Conservation (phyloP, 208 protist genomes). For the Wallacemonas sp. region DNA sequence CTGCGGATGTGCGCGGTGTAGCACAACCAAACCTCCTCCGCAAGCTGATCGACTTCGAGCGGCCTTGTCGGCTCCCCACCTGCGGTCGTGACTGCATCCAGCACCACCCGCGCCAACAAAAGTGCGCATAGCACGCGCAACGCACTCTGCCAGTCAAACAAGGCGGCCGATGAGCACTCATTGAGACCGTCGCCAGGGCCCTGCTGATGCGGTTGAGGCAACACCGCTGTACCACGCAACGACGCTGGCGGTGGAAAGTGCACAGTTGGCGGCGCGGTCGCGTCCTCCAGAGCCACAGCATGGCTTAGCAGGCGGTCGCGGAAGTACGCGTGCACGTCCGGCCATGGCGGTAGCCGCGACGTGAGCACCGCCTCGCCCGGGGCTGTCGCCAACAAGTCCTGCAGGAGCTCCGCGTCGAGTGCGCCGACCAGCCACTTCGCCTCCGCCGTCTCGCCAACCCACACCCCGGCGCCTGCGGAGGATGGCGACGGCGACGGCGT, state of each 20-base stretch:
- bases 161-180: neutral
- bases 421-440: constrained; percentile 16
- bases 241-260: constrained; percentile 12
- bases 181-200: neutral
- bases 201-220: neutral
- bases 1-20: constrained; percentile 52
- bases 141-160: constrained; percentile 19
- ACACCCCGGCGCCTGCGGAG: neutral
- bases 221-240: neutral
- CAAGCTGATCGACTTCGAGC: constrained; percentile 26
- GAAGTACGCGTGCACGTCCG: neutral
- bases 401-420: constrained; percentile 15
- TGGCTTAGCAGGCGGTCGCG: neutral
- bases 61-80: neutral
- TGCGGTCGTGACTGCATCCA: constrained; percentile 9
- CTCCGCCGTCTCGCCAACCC: neutral
- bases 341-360: neutral
- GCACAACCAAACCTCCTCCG: constrained; percentile 56
- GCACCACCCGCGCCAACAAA: constrained; percentile 49
- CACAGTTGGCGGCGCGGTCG: neutral
- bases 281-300: neutral
- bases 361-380: neutral
- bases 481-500: neutral
- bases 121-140: constrained; percentile 42
- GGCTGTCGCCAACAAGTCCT: constrained; percentile 19